Evolutionary conservation across 192 early-diverging fungal genomes (phyloP).

Genomic region (Diversispora eburnea): DNA sequence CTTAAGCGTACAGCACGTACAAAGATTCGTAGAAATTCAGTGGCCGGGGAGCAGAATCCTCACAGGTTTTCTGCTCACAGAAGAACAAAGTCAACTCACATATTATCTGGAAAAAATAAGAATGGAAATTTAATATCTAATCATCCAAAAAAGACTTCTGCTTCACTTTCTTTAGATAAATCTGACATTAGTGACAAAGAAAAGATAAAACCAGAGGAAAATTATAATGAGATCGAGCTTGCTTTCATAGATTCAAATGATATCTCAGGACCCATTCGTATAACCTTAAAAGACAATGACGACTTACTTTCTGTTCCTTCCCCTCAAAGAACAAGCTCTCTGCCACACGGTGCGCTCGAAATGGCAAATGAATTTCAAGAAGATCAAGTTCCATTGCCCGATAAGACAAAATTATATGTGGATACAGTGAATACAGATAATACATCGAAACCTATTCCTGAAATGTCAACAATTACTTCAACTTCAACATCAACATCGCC

Average conservation of each 20-base stretch:
- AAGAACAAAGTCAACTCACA: slow-evolving; percentile 29
- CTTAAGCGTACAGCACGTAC: slow-evolving; percentile 47
- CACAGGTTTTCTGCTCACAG: slow-evolving; percentile 8
- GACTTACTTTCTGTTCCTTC: not conserved
- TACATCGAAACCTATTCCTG: not conserved
- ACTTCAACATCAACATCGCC: not conserved
- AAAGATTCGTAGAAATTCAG: slow-evolving; percentile 52
- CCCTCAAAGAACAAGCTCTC: slow-evolving; percentile 3
- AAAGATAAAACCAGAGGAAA: slow-evolving; percentile 5
- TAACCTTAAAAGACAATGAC: slow-evolving; percentile 19
- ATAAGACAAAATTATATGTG: slow-evolving; percentile 5
- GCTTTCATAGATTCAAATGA: slow-evolving; percentile 15
- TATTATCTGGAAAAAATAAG: not conserved
- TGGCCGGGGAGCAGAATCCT: slow-evolving; percentile 23
- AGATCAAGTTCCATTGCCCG: not conserved
- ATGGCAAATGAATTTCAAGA: not conserved
- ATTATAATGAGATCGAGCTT: slow-evolving; percentile 12
- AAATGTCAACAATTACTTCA: not conserved
- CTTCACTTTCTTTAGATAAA: not conserved
- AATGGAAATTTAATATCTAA: not conserved
- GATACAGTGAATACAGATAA: not conserved
- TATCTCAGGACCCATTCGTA: slow-evolving; percentile 5
- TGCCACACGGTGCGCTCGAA: not conserved
- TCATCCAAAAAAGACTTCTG: not conserved
- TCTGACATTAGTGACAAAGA: not conserved